Base-by-base conservation (phyloP, 768 basidiomycete genomes). In the Lactarius vividus region DNA sequence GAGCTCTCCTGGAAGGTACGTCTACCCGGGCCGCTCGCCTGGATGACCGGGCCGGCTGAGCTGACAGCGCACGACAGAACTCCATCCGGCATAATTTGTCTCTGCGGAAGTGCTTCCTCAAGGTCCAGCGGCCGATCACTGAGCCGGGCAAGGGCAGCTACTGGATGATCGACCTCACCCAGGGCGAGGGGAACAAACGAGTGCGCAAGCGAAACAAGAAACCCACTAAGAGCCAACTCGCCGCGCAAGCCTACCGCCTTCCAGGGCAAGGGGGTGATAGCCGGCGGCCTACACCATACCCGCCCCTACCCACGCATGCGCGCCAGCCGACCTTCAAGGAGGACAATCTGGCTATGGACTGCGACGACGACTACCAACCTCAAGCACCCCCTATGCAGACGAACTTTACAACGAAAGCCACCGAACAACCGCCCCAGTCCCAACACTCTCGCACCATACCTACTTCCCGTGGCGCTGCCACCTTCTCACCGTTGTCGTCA, bases 81-180 rank as follows among this genome's bases (percentile, higher is more conserved):
- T 84, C 83, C 0, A 82, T 84, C 29, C 76, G 83, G 1, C 83
- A 84, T 63, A 84, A 80, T 59, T 73, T 84, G 0, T 84, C 83
- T 3, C 65, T 84, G n/a, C 80, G 83, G 65, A 81, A 83, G 52
- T 80, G 84, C n/a, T 91, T 91, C 74, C 71, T 74, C 20, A 78
- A 80, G n/a, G 76, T 80, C 1, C 76, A 79, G 1, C 81, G 88
- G 15, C 85, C 87, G 0, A 83, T 88, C 61, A 86, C 84, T 0
- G 87, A 89, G 70, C 87, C 87, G 0, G 88, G 88, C 0, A 89
- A 89, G 68, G 88, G 88, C 1, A 81, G 77, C 44, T 89, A 89
- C 69, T 89, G 88, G 88, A 72, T 72, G 40, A 76, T 78, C n/a
- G 85, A 88, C 64, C 72, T 83, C 63, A 80, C 82, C 1, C 74